These are phyloP conservation scores for Cadophora gregata DNA, from an alignment of 2,329 filamentous ascomycete genomes.

Conservation along the genomic window DNA sequence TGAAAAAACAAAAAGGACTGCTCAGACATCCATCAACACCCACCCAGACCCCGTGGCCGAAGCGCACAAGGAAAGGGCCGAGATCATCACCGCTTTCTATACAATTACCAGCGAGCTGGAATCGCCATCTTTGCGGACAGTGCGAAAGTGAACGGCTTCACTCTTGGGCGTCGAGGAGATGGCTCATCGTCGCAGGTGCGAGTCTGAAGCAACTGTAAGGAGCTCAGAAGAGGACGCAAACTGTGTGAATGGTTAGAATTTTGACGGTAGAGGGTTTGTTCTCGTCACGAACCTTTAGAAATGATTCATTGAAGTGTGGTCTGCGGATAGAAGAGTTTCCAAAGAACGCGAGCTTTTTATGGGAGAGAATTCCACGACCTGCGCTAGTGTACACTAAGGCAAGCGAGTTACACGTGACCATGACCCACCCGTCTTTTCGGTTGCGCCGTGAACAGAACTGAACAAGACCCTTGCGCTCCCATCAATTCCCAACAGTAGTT, in stretches of 20 bases:
- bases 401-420: background rate
- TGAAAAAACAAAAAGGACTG: slow-evolving; percentile 62
- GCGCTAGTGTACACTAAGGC: background rate
- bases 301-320: slow-evolving; percentile 16
- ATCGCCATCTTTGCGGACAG: slow-evolving; percentile 68
- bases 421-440: too few species aligned
- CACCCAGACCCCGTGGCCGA: slow-evolving; percentile 80
- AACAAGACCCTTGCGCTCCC: background rate
- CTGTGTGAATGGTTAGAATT: slow-evolving; percentile 60
- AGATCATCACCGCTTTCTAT: slow-evolving; percentile 97
- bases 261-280: background rate
- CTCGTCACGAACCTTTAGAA: slow-evolving; percentile 9
- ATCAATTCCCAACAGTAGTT: background rate
- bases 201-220: slow-evolving; percentile 86
- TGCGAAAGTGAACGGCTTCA: slow-evolving; percentile 72
- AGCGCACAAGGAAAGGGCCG: slow-evolving; percentile 55
- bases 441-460: background rate
- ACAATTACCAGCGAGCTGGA: slow-evolving; percentile 54
- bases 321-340: background rate
- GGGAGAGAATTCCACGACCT: background rate
- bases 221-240: slow-evolving; percentile 92
- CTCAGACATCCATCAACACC: slow-evolving; percentile 91
- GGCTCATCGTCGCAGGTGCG: slow-evolving; percentile 91
- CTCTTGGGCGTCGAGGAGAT: slow-evolving; percentile 88
- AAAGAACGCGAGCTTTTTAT: background rate